Percentiles rank a stretch among this genome's conserved stretches.
Conservation (phyloP, 805 yeast genomes). For the Candida tammaniensis region DNA sequence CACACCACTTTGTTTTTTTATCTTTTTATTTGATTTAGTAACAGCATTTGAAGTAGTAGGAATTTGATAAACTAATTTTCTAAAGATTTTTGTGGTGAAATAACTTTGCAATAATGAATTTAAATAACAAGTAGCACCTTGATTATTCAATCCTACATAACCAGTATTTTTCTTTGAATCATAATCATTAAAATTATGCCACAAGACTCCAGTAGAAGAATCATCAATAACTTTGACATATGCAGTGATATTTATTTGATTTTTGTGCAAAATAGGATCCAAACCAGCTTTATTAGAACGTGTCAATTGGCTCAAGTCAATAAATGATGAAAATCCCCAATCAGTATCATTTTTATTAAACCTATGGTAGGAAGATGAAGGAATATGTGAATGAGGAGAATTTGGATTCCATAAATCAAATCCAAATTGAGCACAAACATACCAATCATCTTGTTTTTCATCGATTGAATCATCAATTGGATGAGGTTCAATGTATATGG, state of each 20-base stretch:
- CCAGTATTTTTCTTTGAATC: slow-evolving; percentile 89
- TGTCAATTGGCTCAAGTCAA: slow-evolving; percentile 50
- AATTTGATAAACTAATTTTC: slow-evolving; percentile 83
- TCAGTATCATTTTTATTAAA: slow-evolving; percentile 76
- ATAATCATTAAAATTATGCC: slow-evolving; percentile 84
- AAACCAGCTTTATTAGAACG: slow-evolving; percentile 16
- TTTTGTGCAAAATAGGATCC: slow-evolving; percentile 45
- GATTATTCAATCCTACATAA: slow-evolving; percentile 88
- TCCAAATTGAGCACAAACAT: slow-evolving; percentile 88
- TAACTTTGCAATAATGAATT: slow-evolving; percentile 90
- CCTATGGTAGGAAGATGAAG: slow-evolving; percentile 72
- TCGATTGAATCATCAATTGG: slow-evolving; percentile 23
- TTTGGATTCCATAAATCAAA: slow-evolving; percentile 81
- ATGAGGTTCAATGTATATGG: slow-evolving; percentile 79
- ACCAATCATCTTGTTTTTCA: slow-evolving; percentile 56
- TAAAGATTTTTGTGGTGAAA: slow-evolving; percentile 76
- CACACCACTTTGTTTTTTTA: slow-evolving; percentile 46
- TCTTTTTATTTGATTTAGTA: slow-evolving; percentile 22
- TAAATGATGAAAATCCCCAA: slow-evolving; percentile 91
- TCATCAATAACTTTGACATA: slow-evolving; percentile 78
- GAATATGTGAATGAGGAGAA: slow-evolving; percentile 57
- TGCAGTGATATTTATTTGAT: slow-evolving; percentile 67
- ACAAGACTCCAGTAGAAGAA: slow-evolving; percentile 84
- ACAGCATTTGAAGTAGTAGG: slow-evolving; percentile 57
- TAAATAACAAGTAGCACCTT: slow-evolving; percentile 97